Evolutionary conservation across 306 rosid genomes (phyloP).

Genomic region (Benincasa hispida): DNA sequence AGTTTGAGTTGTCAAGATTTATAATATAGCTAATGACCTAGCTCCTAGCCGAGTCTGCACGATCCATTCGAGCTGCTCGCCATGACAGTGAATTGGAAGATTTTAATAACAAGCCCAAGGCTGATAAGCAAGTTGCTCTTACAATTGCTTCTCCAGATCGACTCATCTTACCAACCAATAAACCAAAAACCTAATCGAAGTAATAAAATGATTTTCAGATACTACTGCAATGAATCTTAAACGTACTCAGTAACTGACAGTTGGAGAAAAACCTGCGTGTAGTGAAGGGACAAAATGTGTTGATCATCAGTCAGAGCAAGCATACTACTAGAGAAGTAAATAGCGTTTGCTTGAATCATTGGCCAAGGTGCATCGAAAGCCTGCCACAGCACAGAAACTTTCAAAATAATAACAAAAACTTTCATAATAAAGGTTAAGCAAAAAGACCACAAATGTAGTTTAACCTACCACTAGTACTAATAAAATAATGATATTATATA

Average conservation of each 20-base stretch:
- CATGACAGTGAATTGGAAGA: slow-evolving; percentile 49
- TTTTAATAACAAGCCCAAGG: slow-evolving; percentile 76
- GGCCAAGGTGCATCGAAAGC: slow-evolving; percentile 99
- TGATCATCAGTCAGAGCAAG: slow-evolving; percentile 61
- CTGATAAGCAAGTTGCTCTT: slow-evolving; percentile 79
- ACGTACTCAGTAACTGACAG: neutral
- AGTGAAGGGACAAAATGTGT: slow-evolving; percentile 55
- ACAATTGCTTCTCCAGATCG: slow-evolving; percentile 67
- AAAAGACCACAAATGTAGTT: neutral
- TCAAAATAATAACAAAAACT: neutral
- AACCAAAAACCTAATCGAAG: slow-evolving; percentile 56
- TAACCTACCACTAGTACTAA: neutral
- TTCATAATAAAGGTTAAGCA: neutral
- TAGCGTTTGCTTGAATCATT: slow-evolving; percentile 83
- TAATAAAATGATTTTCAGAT: neutral
- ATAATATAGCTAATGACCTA: neutral
- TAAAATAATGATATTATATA: neutral
- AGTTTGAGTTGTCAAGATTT: neutral
- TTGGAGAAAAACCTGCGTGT: slow-evolving; percentile 50
- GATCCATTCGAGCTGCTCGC: slow-evolving; percentile 41
- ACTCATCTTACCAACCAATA: slow-evolving; percentile 66
- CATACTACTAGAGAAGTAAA: slow-evolving; percentile 77
- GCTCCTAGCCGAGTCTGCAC: slow-evolving; percentile 27
- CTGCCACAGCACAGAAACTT: slow-evolving; percentile 35
- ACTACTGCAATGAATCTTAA: neutral